These are phyloP conservation scores for Oryza australiensis DNA, from an alignment of 176 grass and related monocot species.

Conservation along the genomic window DNA sequence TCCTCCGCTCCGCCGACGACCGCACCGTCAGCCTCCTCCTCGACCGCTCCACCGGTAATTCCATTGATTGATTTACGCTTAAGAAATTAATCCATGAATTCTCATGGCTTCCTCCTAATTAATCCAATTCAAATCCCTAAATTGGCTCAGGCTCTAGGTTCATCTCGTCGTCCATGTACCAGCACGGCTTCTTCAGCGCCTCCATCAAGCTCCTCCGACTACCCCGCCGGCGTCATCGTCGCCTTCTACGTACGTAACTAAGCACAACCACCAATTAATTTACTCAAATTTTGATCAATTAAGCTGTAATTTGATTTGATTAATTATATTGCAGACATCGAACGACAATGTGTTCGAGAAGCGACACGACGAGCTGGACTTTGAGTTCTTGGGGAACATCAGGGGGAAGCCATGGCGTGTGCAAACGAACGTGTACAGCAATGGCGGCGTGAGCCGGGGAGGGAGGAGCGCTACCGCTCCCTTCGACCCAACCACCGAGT, in stretches of 20 bases:
- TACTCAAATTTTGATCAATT: not conserved
- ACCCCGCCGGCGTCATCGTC: slow-evolving; percentile 86
- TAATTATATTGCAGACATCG: slow-evolving; percentile 32
- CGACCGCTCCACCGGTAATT: slow-evolving; percentile 67
- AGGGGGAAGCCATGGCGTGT: slow-evolving; percentile 72
- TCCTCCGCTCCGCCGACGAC: slow-evolving; percentile 61
- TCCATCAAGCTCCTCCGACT: slow-evolving; percentile 88
- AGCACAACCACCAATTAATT: not conserved
- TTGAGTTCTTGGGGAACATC: slow-evolving; percentile 92
- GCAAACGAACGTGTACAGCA: slow-evolving; percentile 90
- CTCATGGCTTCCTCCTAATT: not conserved
- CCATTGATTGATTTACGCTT: no score
- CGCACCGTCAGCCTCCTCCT: slow-evolving; percentile 79
- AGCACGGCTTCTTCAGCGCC: slow-evolving; percentile 84
- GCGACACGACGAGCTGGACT: slow-evolving; percentile 86
- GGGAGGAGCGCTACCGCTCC: slow-evolving; percentile 87
- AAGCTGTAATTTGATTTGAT: not conserved
- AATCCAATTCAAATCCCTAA: not conserved
- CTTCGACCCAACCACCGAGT: slow-evolving; percentile 82
- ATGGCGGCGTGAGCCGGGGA: slow-evolving; percentile 67
- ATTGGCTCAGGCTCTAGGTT: slow-evolving; percentile 67
- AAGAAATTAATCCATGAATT: not conserved
- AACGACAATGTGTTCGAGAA: slow-evolving; percentile 84
- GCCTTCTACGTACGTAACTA: slow-evolving; percentile 68
- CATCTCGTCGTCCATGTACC: slow-evolving; percentile 82